These are phyloP conservation scores for Athelia psychrophila DNA, from an alignment of 1,284 basidiomycete genomes.

Conservation along the genomic window DNA sequence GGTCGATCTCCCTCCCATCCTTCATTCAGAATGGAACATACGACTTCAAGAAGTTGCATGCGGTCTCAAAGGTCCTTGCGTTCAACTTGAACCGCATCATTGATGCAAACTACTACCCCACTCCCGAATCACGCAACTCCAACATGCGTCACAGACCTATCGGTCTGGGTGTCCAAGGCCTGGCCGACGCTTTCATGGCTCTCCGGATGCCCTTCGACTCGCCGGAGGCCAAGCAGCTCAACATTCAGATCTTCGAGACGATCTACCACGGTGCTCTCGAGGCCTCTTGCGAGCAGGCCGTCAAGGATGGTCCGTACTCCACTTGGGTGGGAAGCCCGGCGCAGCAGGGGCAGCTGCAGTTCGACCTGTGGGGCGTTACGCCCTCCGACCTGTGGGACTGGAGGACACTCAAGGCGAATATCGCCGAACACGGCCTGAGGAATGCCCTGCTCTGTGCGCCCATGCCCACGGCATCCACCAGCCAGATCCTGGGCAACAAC, in stretches of 20 bases:
- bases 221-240: slow-evolving; percentile 82
- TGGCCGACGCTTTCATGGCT: slow-evolving; percentile 98
- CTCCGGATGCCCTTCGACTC: slow-evolving; percentile 97
- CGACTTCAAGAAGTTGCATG: slow-evolving; percentile 95
- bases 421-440: slow-evolving; percentile 83
- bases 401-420: slow-evolving; percentile 84
- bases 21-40: slow-evolving; percentile 77
- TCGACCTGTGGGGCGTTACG: slow-evolving; percentile 92
- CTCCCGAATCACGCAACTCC: slow-evolving; percentile 86
- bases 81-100: slow-evolving; percentile 96
- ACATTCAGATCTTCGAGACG: slow-evolving; percentile 98
- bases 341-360: slow-evolving; percentile 87
- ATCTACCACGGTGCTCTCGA: slow-evolving; percentile 97
- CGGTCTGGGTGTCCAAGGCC: slow-evolving; percentile 96
- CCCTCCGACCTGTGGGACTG: slow-evolving; percentile 97
- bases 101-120: slow-evolving; percentile 93
- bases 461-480: slow-evolving; percentile 99
- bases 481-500: slow-evolving; percentile 98
- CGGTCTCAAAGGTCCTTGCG: slow-evolving; percentile 89
- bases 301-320: slow-evolving; percentile 82
- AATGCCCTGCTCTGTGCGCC: slow-evolving; percentile 96
- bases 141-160: slow-evolving; percentile 99
- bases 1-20: slow-evolving; percentile 92
- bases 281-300: slow-evolving; percentile 89
- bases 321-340: slow-evolving; percentile 93